Base-by-base conservation (phyloP, 805 yeast genomes). In the Lipomyces anomalus region DNA sequence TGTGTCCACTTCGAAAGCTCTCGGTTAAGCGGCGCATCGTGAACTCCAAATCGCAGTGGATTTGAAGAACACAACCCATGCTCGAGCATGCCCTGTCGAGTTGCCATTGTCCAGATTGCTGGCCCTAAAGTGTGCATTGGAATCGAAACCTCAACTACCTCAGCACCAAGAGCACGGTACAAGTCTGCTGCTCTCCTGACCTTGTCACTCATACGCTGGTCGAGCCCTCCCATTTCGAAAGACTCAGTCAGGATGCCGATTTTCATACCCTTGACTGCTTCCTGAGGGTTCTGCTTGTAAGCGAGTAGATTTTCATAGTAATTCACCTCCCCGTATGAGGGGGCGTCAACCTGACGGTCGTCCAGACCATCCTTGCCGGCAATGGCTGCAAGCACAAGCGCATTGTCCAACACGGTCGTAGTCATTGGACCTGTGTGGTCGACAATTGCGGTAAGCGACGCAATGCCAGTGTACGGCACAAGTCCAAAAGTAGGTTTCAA, bases 401-500 rank as follows among this genome's bases (percentile, higher is more conserved):
- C 68, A 48, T 65, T 68, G 17, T 59, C 66, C 24, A 62, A 50
- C 3, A 67, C 70, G 36, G 61, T 60, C 36, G 50, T 56, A 3
- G 71, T 66, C 66, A 67, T 63, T n/a, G 68, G 67, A 4, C 71
- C 71, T 16, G 66, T 62, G 50, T 65, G 68, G 44, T 67, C 71
- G 35, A 61, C 61, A 35, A 61, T 63, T 5, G 62, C 57, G 38
- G 65, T 70, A 38, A 61, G 53, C 33, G 64, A 59, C 5, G 64
- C 65, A 32, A 64, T 60, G n/a, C 70, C 70, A 13, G 71, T 64
- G 40, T 53, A 53, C 9, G 74, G 56, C 42, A 73, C 63, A 43
- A 78, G 55, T 4, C 73, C 74, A 48, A 65, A 67, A 2, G 74
- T 61, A 1, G 79, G 77, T 50, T 67, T 67, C 30, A 75, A 52